phyloP scores from a whole-genome alignment of 2,329 filamentous ascomycete species.

The Lasiodiplodia citricola region DNA sequence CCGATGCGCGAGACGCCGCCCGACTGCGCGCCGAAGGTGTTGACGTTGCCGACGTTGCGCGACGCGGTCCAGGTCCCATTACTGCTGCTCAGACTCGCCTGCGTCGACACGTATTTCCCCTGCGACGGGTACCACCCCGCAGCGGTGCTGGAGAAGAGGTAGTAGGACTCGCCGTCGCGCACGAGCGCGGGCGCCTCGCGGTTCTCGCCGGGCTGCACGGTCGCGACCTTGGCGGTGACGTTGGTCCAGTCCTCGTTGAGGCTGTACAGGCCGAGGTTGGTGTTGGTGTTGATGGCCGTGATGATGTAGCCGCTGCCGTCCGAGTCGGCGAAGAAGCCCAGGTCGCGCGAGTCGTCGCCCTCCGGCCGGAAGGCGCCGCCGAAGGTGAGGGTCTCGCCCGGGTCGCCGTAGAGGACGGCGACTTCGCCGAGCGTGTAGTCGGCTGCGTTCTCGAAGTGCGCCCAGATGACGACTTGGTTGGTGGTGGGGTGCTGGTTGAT shows the following conservation, averaged over 20 bases:
- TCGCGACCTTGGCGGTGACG: conserved; percentile 28
- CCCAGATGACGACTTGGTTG: conserved; percentile 31
- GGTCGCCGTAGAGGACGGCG: conserved; percentile 30
- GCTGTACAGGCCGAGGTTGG: conserved; percentile 33
- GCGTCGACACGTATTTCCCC: conserved; percentile 15
- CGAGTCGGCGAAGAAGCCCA: conserved; percentile 32
- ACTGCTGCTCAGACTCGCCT: neutral
- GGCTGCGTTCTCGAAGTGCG: conserved; percentile 31
- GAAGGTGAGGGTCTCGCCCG: conserved; percentile 28
- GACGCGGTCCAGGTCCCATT: conserved; percentile 27
- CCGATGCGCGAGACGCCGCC: conserved; percentile 27
- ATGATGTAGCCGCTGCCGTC: conserved; percentile 28
- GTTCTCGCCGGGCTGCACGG: conserved; percentile 28
- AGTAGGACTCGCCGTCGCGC: conserved; percentile 28
- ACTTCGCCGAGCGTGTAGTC: conserved; percentile 31
- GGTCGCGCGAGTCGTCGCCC: conserved; percentile 31
- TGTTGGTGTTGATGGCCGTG: conserved; percentile 31
- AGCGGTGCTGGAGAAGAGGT: conserved; percentile 32
- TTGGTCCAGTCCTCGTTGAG: conserved; percentile 31
- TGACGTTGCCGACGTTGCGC: conserved; percentile 29
- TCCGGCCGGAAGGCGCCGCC: conserved; percentile 30
- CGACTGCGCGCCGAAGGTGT: conserved; percentile 30
- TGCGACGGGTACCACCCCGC: conserved; percentile 32
- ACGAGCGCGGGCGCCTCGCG: conserved; percentile 32
- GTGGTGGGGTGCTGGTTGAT: conserved; percentile 29